phyloP scores from a whole-genome alignment of 2,329 filamentous ascomycete species.

The Lasiodiplodia sp. region DNA sequence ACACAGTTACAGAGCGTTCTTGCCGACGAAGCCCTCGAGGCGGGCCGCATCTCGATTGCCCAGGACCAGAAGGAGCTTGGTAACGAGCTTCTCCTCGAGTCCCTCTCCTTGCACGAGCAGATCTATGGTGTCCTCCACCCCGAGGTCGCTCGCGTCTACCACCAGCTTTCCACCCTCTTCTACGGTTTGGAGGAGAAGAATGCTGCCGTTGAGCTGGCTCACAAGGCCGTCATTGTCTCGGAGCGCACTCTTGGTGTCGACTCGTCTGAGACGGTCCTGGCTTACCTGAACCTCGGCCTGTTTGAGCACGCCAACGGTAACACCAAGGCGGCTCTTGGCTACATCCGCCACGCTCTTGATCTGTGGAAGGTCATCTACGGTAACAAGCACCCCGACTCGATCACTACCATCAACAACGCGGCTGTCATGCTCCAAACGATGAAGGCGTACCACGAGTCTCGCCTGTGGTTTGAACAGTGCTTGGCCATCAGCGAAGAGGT shows the following conservation, averaged over 20 bases:
- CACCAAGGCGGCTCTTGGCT: constrained; percentile 84
- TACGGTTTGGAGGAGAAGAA: constrained; percentile 98
- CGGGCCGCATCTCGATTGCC: constrained; percentile 92
- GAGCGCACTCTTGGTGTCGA: constrained; percentile 95
- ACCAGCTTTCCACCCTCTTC: constrained; percentile 93
- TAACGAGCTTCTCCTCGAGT: constrained; percentile 95
- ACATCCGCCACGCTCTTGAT: constrained; percentile 90
- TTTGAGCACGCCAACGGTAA: constrained; percentile 94
- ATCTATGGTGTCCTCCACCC: constrained; percentile 98
- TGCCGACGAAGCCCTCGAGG: constrained; percentile 94
- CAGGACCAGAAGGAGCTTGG: constrained; percentile 96
- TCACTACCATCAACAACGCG: constrained; percentile 98
- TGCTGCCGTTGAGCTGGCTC: constrained; percentile 90
- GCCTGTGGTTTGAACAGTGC: constrained; percentile 95
- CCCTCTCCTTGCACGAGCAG: constrained; percentile 93
- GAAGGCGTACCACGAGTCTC: constrained; percentile 93
- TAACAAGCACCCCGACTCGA: constrained; percentile 90
- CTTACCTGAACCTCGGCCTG: constrained; percentile 93
- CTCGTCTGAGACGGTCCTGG: constrained; percentile 89
- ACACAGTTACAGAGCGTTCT: constrained; percentile 67
- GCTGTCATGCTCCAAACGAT: constrained; percentile 97
- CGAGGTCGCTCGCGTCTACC: constrained; percentile 94
- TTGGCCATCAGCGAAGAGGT: constrained; percentile 87
- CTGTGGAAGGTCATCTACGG: constrained; percentile 98
- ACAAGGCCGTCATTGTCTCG: constrained; percentile 94